Conservation (phyloP, 2,329 filamentous ascomycete genomes). For the Colletotrichum aenigma region DNA sequence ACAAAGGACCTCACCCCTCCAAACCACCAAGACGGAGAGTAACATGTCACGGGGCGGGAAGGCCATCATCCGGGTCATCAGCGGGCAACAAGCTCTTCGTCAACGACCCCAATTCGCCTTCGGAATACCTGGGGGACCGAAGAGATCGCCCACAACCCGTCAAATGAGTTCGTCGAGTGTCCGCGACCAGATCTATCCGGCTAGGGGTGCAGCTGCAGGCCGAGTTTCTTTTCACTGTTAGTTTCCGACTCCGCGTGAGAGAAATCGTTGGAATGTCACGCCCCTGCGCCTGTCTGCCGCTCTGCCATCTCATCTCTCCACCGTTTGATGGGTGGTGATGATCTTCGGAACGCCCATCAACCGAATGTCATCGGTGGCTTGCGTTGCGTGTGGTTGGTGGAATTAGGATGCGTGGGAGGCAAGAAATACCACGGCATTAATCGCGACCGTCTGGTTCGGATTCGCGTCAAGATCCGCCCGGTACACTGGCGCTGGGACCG, state of each 20-base stretch:
- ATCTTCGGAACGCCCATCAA: constrained; percentile 13
- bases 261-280: neutral
- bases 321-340: neutral
- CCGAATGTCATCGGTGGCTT: neutral
- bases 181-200: neutral
- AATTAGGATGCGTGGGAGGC: neutral
- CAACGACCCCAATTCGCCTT: neutral
- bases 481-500: neutral
- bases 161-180: neutral
- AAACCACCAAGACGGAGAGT: neutral
- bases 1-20: neutral
- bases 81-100: neutral
- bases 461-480: neutral
- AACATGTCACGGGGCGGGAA: constrained; percentile 1
- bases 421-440: neutral
- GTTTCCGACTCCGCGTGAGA: neutral
- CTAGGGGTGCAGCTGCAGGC: neutral
- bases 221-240: neutral
- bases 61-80: neutral
- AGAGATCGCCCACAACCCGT: neutral
- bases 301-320: constrained; percentile 10
- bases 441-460: neutral
- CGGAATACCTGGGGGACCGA: neutral
- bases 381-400: neutral
- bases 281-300: neutral